Evolutionary conservation across 768 basidiomycete species (phyloP).

Genomic region (Pholiota microspora): DNA sequence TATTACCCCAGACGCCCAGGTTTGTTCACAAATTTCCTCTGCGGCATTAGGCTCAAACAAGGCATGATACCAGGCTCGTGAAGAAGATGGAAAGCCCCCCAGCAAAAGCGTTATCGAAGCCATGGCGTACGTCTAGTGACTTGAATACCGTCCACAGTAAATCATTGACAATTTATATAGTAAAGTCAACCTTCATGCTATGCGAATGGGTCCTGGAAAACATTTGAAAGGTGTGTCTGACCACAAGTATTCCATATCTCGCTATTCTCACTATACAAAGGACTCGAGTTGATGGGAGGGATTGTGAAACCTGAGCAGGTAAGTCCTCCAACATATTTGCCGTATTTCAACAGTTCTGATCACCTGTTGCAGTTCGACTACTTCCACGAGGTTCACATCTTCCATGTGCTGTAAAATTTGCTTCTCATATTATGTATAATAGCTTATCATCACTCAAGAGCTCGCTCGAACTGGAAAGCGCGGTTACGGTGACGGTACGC

Average conservation of each 20-base stretch:
- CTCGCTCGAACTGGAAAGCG: conserved; percentile 63
- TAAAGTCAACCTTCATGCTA: conserved; percentile 75
- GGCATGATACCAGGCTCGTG: conserved; percentile 59
- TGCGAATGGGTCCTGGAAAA: conserved; percentile 92
- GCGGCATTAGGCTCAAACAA: conserved; percentile 22
- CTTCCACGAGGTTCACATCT: conserved; percentile 65
- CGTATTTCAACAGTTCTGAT: background rate
- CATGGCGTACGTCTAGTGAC: conserved; percentile 59
- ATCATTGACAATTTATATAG: no score
- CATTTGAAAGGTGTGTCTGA: conserved; percentile 58
- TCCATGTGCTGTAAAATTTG: background rate
- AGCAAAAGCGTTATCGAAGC: conserved; percentile 73
- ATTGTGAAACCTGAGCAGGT: conserved; percentile 78
- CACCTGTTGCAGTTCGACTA: conserved; percentile 65
- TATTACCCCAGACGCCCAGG: conserved; percentile 53
- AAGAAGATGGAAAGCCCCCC: conserved; percentile 89
- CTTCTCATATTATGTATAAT: background rate
- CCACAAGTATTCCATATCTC: background rate
- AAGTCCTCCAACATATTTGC: background rate
- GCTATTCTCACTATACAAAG: conserved; percentile 24
- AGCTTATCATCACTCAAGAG: conserved; percentile 82
- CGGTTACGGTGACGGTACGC: conserved; percentile 76
- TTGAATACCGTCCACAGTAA: no score
- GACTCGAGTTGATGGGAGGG: conserved; percentile 75
- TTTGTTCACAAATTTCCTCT: conserved; percentile 16